Evolutionary conservation across 352 stramenopile genomes (phyloP), one percentile per base, ranked within the genome.

Genomic region (Phytophthora litchii): DNA sequence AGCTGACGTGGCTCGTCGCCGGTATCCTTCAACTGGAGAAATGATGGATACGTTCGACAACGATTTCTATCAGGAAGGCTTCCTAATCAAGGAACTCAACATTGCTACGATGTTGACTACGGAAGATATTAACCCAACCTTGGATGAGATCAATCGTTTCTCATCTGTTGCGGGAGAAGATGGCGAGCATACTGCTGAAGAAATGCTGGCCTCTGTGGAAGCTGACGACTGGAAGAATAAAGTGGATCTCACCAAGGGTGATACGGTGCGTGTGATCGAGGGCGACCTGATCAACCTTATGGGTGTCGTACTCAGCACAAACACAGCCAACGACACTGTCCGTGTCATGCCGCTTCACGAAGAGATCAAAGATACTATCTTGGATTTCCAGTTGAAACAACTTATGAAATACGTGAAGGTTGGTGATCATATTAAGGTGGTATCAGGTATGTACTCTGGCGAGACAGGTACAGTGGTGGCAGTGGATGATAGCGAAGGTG

Each of bases 321-420:
- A 96, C 64, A 91, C 82, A 35, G 74, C 80, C 27, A 96, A 94
- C 45, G 85, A 94, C 60, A 94, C 85, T 7, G 87, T 96, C 4
- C 86, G 86, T 27, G 87, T 96, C 23, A 96, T 96, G 86, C 87
- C 87, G 11, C 70, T 96, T 25, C 87, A 96, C 54, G 87, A 96
- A 75, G 87, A 96, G 56, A 96, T 96, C 60, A 96, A 95, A 59
- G 87, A 96, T 50, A 96, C 87, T 20, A 94, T 95, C 38, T 63
- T 96, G 32, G 87, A 96, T 54, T 96, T 96, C 63, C 84, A 94
- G 65, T 61, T 95, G 37, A 93, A 91, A 55, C 87, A 96, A 54
- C 54, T 96, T 45, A 93, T 96, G 79, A 96, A 96, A 59, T 94
- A 92, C 49, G 87, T 96, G 54, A 96, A 96, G 53, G 85, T 96